A percentile compares a stretch with the other conserved stretches of the same genome.
Conservation (phyloP, 2,329 filamentous ascomycete genomes). For the Fonsecaea multimorphosa region DNA sequence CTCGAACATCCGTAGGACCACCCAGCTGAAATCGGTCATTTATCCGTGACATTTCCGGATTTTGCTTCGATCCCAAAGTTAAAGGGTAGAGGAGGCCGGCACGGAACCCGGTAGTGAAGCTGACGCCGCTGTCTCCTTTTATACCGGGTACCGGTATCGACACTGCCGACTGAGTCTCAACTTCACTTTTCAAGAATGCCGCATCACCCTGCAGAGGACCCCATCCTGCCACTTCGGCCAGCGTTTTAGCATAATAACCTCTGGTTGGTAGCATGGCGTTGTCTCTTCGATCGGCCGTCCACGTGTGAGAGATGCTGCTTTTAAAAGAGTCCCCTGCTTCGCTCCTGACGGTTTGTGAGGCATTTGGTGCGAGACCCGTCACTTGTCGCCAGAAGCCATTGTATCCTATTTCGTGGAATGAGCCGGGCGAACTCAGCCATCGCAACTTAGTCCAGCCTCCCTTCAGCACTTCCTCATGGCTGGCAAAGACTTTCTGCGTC, state of each 20-base stretch:
- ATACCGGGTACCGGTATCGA: conserved; percentile 74
- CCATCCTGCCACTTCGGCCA: conserved; percentile 84
- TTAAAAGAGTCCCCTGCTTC: conserved; percentile 93
- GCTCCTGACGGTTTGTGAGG: conserved; percentile 78
- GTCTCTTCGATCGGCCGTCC: conserved; percentile 79
- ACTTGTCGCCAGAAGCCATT: conserved; percentile 85
- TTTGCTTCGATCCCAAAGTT: conserved; percentile 62
- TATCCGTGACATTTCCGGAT: conserved; percentile 73
- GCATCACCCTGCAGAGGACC: conserved; percentile 86
- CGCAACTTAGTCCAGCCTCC: conserved; percentile 77
- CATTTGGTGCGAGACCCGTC: conserved; percentile 75
- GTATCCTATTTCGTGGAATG: conserved; percentile 80
- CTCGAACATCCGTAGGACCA: conserved; percentile 90
- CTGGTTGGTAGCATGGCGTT: conserved; percentile 81
- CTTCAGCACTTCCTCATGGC: conserved; percentile 86
- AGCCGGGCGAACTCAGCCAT: conserved; percentile 70
- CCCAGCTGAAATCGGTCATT: conserved; percentile 96
- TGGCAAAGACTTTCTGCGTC: conserved; percentile 89
- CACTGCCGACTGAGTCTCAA: conserved; percentile 78
- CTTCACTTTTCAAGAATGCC: conserved; percentile 89
- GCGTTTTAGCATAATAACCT: conserved; percentile 79
- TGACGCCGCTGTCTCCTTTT: conserved; percentile 75
- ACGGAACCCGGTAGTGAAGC: conserved; percentile 80
- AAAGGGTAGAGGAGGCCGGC: conserved; percentile 85
- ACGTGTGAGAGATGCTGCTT: conserved; percentile 81